These are phyloP conservation scores for Penstemon eatonii DNA, from an alignment of 257 asterid genomes.

Conservation along the genomic window DNA sequence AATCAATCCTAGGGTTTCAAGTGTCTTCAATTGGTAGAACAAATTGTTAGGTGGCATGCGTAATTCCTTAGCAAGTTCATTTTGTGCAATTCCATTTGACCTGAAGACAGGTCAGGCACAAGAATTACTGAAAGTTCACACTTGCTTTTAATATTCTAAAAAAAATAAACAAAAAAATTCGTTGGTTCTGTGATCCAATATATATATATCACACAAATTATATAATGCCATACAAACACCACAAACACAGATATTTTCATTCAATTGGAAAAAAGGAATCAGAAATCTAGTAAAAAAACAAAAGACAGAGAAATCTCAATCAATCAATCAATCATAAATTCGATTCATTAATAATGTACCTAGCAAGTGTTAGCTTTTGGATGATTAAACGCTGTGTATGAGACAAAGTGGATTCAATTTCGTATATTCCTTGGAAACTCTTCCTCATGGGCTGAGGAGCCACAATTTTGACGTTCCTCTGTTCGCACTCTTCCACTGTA, in stretches of 20 bases:
- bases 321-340: background rate
- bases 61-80: constrained; percentile 75
- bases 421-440: constrained; percentile 76
- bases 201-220: too few species aligned
- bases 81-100: constrained; percentile 77
- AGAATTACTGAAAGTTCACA: too few species aligned
- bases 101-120: constrained; percentile 41
- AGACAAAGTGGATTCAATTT: constrained; percentile 42
- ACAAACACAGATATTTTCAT: background rate
- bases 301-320: too few species aligned
- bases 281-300: background rate
- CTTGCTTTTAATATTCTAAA: too few species aligned
- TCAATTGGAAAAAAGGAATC: too few species aligned
- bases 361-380: constrained; percentile 72
- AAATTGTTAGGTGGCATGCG: constrained; percentile 63
- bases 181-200: too few species aligned
- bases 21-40: constrained; percentile 69
- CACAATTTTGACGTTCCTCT: constrained; percentile 49
- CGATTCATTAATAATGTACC: constrained; percentile 38
- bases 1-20: constrained; percentile 78
- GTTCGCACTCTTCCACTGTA: constrained; percentile 57
- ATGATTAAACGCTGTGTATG: constrained; percentile 56
- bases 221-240: background rate
- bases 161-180: too few species aligned
- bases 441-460: constrained; percentile 71